Conservation (phyloP, 208 protist genomes). For the Leishmania braziliensis region DNA sequence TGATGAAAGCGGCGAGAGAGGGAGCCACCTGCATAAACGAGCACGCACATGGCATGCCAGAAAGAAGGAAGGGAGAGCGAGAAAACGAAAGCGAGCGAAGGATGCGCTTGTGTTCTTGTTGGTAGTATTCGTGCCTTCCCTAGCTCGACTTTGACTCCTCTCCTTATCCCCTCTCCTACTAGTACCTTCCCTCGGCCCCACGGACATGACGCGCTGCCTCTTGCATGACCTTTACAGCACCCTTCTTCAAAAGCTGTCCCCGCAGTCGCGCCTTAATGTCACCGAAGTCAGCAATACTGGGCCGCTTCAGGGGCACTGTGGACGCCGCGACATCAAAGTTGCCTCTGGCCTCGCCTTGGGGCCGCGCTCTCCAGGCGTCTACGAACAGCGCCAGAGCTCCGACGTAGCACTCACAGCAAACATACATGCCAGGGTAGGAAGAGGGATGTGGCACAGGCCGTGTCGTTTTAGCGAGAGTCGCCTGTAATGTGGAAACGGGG, state of each 20-base stretch:
- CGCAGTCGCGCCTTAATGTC: slow-evolving; percentile 25
- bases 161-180: background rate
- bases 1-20: background rate
- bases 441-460: slow-evolving; percentile 1
- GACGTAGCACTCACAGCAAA: slow-evolving; percentile 31
- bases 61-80: background rate
- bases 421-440: slow-evolving; percentile 19
- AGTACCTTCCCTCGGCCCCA: background rate
- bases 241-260: slow-evolving; percentile 21
- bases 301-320: slow-evolving; percentile 6
- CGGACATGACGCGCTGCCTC: slow-evolving; percentile 13
- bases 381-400: slow-evolving; percentile 31
- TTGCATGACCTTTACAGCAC: slow-evolving; percentile 14
- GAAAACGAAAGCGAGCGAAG: background rate
- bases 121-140: background rate
- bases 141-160: background rate
- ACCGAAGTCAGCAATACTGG: slow-evolving; percentile 36
- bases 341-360: background rate
- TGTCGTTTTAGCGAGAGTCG: background rate
- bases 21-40: background rate
- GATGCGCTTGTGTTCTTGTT: no score
- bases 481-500: background rate
- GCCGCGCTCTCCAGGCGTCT: slow-evolving; percentile 15
- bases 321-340: background rate
- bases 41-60: background rate